Percentiles rank a stretch among this genome's conserved stretches.
Conservation (phyloP, 2,329 filamentous ascomycete species). For the Colletotrichum theobromicola region DNA sequence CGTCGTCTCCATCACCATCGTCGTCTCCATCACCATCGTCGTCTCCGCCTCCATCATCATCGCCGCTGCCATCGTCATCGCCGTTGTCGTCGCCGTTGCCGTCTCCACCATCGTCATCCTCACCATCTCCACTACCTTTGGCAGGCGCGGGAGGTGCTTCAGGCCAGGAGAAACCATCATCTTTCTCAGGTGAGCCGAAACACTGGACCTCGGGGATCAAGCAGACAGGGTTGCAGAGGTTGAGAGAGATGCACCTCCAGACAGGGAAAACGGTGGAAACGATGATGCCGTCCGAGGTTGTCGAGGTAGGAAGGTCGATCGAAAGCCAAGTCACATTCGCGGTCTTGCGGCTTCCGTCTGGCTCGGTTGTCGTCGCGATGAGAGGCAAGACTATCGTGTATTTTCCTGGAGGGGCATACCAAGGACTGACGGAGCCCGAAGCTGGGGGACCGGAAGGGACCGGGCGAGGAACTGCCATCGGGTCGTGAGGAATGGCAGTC, state of each 20-base stretch:
- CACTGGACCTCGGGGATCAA: slow-evolving; percentile 2
- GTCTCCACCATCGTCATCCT: not conserved
- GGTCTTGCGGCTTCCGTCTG: not conserved
- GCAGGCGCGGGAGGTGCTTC: not conserved
- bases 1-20: not conserved
- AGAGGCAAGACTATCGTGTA: not conserved
- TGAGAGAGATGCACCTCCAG: slow-evolving; percentile 7
- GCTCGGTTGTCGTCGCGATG: not conserved
- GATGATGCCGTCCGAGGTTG: not conserved
- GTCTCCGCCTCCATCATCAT: not conserved
- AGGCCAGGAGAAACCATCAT: not conserved
- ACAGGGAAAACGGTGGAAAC: not conserved
- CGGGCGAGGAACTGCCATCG: not conserved
- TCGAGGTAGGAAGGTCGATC: not conserved
- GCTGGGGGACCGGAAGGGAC: not conserved
- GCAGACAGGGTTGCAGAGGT: not conserved
- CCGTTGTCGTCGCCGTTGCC: too few relatives aligned
- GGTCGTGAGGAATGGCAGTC: not conserved
- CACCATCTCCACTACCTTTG: not conserved
- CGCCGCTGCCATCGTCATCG: not conserved
- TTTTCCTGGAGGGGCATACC: not conserved
- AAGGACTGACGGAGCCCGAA: not conserved
- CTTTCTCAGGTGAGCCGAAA: not conserved
- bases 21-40: not conserved
- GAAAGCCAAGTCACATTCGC: slow-evolving; percentile 16